phyloP scores from a whole-genome alignment of 805 yeast species.

The Pichia eremophila region DNA sequence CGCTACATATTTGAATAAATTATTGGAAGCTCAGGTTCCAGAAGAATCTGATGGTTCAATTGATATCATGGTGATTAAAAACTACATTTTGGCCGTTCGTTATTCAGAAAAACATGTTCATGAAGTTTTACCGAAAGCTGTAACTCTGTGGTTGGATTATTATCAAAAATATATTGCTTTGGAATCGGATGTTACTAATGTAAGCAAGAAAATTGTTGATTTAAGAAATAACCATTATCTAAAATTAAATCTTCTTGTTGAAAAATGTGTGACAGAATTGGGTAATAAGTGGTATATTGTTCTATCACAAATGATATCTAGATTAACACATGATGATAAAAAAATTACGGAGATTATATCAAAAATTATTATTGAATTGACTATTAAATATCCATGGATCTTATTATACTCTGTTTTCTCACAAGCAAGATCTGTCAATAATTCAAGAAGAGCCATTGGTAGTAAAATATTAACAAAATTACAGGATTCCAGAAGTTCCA shows the following conservation, averaged over 20 bases:
- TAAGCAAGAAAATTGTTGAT: background rate
- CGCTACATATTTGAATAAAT: conserved; percentile 70
- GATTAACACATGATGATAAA: conserved; percentile 57
- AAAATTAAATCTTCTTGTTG: conserved; percentile 4
- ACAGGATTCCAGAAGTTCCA: conserved; percentile 11
- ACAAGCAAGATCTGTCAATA: conserved; percentile 49
- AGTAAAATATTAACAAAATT: conserved; percentile 32
- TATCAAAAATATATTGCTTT: conserved; percentile 28
- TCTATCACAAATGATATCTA: conserved; percentile 74
- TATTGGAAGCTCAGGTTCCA: conserved; percentile 52
- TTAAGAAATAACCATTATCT: conserved; percentile 3
- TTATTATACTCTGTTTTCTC: conserved; percentile 80
- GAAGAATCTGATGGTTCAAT: conserved; percentile 36
- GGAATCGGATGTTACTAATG: background rate
- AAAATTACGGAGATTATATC: conserved; percentile 47
- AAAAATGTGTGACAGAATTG: conserved; percentile 19
- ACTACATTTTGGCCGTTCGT: conserved; percentile 50
- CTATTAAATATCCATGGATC: conserved; percentile 65
- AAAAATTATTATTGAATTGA: conserved; percentile 47
- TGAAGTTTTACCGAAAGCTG: conserved; percentile 83
- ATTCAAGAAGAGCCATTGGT: conserved; percentile 38
- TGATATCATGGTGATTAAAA: conserved; percentile 45
- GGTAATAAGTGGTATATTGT: conserved; percentile 67
- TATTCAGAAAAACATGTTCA: conserved; percentile 40
- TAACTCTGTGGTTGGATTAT: conserved; percentile 86